Conservation (phyloP, 202 grass and related monocot species). For the Elaeis oleifera region DNA sequence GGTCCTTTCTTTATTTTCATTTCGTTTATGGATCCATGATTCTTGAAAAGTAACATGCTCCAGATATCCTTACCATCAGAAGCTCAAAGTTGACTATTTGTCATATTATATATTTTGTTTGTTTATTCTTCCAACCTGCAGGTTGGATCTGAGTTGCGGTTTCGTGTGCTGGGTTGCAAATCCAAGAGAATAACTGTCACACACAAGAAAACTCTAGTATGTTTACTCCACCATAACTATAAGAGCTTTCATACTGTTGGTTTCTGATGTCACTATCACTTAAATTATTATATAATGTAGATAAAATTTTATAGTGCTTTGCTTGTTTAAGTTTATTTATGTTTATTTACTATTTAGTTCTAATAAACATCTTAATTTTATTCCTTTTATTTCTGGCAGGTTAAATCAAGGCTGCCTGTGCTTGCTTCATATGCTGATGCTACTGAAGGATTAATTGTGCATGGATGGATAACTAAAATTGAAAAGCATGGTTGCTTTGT, state of each 20-base stretch:
- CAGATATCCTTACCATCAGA: too few relatives aligned
- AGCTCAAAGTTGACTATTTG: not conserved
- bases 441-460: slow-evolving; percentile 63
- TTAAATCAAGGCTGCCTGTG: slow-evolving; percentile 86
- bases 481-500: slow-evolving; percentile 93
- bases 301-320: too few relatives aligned
- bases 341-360: too few relatives aligned
- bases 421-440: slow-evolving; percentile 87
- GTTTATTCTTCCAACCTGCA: slow-evolving; percentile 14
- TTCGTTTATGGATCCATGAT: not conserved
- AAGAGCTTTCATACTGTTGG: too few relatives aligned
- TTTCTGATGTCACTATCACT: too few relatives aligned
- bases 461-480: slow-evolving; percentile 98
- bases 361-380: too few relatives aligned
- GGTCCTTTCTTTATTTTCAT: slow-evolving; percentile 34
- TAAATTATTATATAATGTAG: too few relatives aligned
- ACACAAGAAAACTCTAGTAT: slow-evolving; percentile 90
- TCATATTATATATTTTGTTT: not conserved
- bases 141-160: slow-evolving; percentile 82
- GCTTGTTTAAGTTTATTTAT: too few relatives aligned
- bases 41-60: too few relatives aligned
- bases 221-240: slow-evolving; percentile 4
- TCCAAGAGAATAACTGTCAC: slow-evolving; percentile 94
- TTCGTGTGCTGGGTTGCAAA: slow-evolving; percentile 93
- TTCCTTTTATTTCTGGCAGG: slow-evolving; percentile 40